phyloP scores from a whole-genome alignment of 805 yeast species.

The Grigorovia jiainica region DNA sequence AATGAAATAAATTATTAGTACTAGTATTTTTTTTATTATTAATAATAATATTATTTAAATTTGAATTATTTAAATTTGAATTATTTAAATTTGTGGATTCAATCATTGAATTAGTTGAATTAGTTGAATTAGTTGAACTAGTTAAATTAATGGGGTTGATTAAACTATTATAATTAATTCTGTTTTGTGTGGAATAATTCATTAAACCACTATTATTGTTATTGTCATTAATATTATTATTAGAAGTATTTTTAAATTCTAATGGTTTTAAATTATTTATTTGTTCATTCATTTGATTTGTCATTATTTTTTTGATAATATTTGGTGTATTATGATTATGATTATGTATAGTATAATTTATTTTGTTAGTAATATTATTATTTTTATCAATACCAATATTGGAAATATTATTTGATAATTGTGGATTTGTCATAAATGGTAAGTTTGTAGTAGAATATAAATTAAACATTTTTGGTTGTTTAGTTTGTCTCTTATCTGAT shows the following conservation, averaged over 20 bases:
- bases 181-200: not conserved
- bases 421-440: too few species aligned
- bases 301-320: not conserved
- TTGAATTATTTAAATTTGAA: not conserved
- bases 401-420: too few species aligned
- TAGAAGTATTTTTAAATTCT: not conserved
- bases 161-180: not conserved
- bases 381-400: too few species aligned
- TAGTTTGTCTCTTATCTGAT: too few species aligned
- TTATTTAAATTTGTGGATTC: not conserved
- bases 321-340: not conserved
- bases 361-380: too few species aligned
- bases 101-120: not conserved
- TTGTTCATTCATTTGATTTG: not conserved
- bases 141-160: not conserved
- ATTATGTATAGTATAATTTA: not conserved
- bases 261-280: not conserved
- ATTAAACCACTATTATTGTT: too few species aligned
- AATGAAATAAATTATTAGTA: not conserved
- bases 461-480: too few species aligned
- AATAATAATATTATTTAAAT: too few species aligned
- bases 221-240: too few species aligned
- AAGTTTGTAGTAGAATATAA: too few species aligned
- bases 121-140: not conserved
- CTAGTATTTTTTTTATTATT: too few species aligned